Percentiles rank a stretch among this genome's conserved stretches.
Evolutionary conservation across 371 early-diverging fungal genomes (phyloP).

Genomic region (Mortierella sp.): DNA sequence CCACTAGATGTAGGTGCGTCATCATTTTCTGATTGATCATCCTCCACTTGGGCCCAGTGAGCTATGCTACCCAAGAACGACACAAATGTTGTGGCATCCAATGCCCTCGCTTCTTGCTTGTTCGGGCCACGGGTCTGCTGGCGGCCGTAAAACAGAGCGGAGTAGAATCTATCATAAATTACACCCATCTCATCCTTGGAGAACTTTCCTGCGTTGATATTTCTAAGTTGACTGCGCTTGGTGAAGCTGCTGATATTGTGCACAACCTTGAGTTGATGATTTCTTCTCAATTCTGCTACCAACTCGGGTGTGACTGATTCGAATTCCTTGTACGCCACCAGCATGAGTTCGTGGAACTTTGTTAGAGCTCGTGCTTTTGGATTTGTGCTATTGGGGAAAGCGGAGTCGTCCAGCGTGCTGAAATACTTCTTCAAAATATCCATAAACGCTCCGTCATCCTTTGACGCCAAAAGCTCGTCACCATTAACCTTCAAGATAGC

Average conservation of each 20-base stretch:
- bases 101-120: conserved; percentile 55
- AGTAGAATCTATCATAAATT: conserved; percentile 91
- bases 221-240: conserved; percentile 89
- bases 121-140: conserved; percentile 57
- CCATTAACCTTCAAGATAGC: conserved; percentile 95
- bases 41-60: conserved; percentile 68
- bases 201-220: conserved; percentile 82
- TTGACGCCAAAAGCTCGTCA: conserved; percentile 82
- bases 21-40: conserved; percentile 40
- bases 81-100: conserved; percentile 77
- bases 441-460: conserved; percentile 95
- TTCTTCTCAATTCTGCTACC: conserved; percentile 86
- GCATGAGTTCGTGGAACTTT: conserved; percentile 92
- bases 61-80: conserved; percentile 69
- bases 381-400: conserved; percentile 69
- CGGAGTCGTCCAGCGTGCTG: conserved; percentile 73
- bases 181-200: conserved; percentile 87
- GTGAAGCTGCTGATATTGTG: conserved; percentile 95
- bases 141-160: conserved; percentile 82
- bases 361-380: conserved; percentile 74
- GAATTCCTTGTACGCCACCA: conserved; percentile 94
- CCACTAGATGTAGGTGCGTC: conserved; percentile 8
- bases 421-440: conserved; percentile 84
- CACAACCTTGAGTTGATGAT: conserved; percentile 94
- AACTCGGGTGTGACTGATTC: conserved; percentile 81